Evolutionary conservation across 805 yeast species (phyloP).

Genomic region (Lipomyces lipofer): DNA sequence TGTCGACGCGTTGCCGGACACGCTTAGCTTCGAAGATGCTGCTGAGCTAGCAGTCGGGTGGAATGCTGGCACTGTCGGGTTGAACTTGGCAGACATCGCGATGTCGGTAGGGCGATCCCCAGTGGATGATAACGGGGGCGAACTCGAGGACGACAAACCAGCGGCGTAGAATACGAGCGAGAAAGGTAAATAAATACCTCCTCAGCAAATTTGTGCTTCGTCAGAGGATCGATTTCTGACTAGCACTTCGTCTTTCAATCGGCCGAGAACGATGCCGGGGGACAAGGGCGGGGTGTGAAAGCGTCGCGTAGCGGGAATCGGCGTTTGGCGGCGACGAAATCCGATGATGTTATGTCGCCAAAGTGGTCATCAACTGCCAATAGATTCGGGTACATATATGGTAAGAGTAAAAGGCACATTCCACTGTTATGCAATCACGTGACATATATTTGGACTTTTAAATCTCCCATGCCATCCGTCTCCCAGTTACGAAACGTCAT

Average conservation of each 20-base stretch:
- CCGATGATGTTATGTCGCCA: too few species aligned
- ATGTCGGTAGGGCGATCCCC: neutral
- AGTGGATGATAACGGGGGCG: neutral
- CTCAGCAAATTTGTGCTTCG: constrained; percentile 1
- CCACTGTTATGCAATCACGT: too few species aligned
- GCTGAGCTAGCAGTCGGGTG: constrained; percentile 7
- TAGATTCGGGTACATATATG: too few species aligned
- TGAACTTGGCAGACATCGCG: constrained; percentile 25
- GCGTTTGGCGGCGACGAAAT: neutral
- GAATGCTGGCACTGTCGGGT: constrained; percentile 23
- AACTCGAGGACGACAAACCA: neutral
- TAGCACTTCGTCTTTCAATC: neutral
- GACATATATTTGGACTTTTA: too few species aligned
- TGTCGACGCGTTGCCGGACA: constrained; percentile 6
- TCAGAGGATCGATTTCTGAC: too few species aligned
- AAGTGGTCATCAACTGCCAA: too few species aligned
- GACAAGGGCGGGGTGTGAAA: neutral
- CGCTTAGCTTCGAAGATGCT: constrained; percentile 3
- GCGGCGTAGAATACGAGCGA: neutral
- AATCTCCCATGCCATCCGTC: too few species aligned
- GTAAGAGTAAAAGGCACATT: too few species aligned
- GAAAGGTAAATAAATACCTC: neutral
- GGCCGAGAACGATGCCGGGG: neutral
- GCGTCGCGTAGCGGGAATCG: neutral
- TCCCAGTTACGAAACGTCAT: too few species aligned